Conservation (phyloP, 2,329 filamentous ascomycete genomes). For the Cryphonectria nitschkei region DNA sequence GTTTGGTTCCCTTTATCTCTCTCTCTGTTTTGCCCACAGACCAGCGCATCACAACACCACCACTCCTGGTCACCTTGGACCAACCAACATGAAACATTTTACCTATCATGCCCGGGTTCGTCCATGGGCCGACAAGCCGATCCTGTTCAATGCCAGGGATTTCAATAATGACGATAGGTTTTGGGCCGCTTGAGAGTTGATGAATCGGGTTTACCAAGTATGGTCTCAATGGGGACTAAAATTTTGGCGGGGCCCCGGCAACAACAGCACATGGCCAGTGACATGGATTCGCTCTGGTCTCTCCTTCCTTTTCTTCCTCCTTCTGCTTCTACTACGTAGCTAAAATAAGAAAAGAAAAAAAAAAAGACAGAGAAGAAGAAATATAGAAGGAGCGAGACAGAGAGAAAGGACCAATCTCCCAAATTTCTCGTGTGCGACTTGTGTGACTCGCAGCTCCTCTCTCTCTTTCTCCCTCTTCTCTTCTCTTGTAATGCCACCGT, state of each 20-base stretch:
- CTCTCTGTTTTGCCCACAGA: not conserved
- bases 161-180: slow-evolving; percentile 21
- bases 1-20: slow-evolving; percentile 31
- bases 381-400: not conserved
- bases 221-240: slow-evolving; percentile 6
- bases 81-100: slow-evolving; percentile 25
- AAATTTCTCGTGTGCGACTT: not conserved
- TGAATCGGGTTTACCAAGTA: not conserved
- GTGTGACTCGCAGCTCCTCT: slow-evolving; percentile 10
- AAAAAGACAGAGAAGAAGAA: not conserved
- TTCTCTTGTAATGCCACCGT: not conserved
- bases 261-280: not conserved
- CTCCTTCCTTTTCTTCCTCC: not conserved
- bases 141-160: slow-evolving; percentile 22
- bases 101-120: slow-evolving; percentile 19
- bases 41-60: slow-evolving; percentile 12
- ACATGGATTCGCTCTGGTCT: slow-evolving; percentile 20
- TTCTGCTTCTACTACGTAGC: not conserved
- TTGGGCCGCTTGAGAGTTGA: not conserved
- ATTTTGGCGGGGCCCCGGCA: slow-evolving; percentile 27
- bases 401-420: not conserved
- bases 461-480: not conserved
- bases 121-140: slow-evolving; percentile 12
- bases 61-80: slow-evolving; percentile 7
- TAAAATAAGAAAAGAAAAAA: not conserved